Conservation (phyloP, 1,139 yeast species). For the Pichia sp. region DNA sequence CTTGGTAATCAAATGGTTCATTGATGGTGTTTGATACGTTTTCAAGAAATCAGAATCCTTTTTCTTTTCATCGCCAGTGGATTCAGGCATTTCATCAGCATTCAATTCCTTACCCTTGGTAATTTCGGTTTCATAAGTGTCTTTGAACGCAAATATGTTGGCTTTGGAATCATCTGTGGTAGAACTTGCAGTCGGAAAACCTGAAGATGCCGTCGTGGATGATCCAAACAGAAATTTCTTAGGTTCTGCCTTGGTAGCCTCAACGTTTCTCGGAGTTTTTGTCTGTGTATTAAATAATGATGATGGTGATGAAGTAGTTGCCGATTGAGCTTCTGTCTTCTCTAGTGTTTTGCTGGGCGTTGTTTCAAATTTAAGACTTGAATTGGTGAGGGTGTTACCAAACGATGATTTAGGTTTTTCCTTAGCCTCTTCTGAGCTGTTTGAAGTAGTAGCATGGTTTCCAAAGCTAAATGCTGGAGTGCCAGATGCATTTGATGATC, state of each 20-base stretch:
- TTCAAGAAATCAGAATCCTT: slow-evolving; percentile 10
- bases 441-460: too few species aligned
- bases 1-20: slow-evolving; percentile 1
- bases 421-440: too few species aligned
- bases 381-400: too few species aligned
- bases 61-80: slow-evolving; percentile 6
- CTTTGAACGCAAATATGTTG: not conserved
- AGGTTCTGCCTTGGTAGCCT: not conserved
- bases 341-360: too few species aligned
- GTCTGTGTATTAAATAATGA: too few species aligned
- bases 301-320: too few species aligned
- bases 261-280: too few species aligned
- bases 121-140: not conserved
- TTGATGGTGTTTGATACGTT: slow-evolving; percentile 12
- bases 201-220: not conserved
- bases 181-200: not conserved
- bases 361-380: too few species aligned
- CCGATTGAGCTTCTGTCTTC: too few species aligned
- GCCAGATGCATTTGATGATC: not conserved
- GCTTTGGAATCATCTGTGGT: not conserved
- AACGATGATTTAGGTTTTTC: too few species aligned
- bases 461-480: not conserved
- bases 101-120: too few species aligned
- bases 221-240: not conserved
- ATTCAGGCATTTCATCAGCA: not conserved